Conservation (phyloP, 805 yeast species). For the Saccharomycopsis fibuligera region DNA sequence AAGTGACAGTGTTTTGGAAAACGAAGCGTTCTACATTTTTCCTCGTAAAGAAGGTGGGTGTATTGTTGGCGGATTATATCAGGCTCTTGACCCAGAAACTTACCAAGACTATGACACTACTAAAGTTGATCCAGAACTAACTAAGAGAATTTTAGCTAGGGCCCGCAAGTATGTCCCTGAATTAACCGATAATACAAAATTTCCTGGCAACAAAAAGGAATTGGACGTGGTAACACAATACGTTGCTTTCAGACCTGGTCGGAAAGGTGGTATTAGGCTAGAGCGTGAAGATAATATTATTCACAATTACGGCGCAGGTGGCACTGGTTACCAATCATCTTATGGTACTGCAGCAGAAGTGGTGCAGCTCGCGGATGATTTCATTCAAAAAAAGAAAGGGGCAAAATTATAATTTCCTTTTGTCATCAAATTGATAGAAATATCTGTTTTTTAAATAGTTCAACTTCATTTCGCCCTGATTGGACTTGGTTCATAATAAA, state of each 20-base stretch:
- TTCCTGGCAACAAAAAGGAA: slow-evolving; percentile 28
- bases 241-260: slow-evolving; percentile 64
- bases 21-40: slow-evolving; percentile 51
- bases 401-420: slow-evolving; percentile 4
- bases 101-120: slow-evolving; percentile 27
- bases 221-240: slow-evolving; percentile 44
- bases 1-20: slow-evolving; percentile 26
- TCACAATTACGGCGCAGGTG: slow-evolving; percentile 69
- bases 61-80: slow-evolving; percentile 52
- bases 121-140: slow-evolving; percentile 37
- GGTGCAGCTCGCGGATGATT: slow-evolving; percentile 30
- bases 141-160: slow-evolving; percentile 40
- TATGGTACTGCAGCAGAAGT: slow-evolving; percentile 54
- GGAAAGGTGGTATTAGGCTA: slow-evolving; percentile 53
- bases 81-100: slow-evolving; percentile 23
- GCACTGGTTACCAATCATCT: slow-evolving; percentile 72
- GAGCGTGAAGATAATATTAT: slow-evolving; percentile 39
- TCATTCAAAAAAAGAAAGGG: slow-evolving; percentile 13
- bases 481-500: no score
- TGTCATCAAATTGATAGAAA: no score
- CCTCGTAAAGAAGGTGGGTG: slow-evolving; percentile 74
- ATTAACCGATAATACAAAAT: slow-evolving; percentile 27
- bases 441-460: no score
- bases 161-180: slow-evolving; percentile 34
- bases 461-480: no score